Base-by-base conservation (phyloP, 352 stramenopile species). In the Globisporangium heterothallicum region DNA sequence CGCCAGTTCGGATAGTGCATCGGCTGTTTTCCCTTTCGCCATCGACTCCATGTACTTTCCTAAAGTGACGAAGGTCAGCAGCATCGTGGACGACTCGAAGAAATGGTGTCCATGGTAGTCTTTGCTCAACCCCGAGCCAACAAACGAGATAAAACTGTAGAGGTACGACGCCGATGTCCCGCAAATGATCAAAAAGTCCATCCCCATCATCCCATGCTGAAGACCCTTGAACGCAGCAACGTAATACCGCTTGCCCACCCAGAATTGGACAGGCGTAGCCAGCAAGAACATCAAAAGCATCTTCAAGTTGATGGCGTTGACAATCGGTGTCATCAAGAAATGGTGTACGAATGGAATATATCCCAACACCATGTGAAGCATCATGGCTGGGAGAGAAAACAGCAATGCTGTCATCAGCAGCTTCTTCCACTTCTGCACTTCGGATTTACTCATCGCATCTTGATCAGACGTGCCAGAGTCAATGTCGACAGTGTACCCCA, bases 21-120 rank as follows among this genome's bases (percentile, higher is more conserved):
- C 74, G 0, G 86, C 76, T 0, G 86, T 94, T 47, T 92, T 88
- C 4, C 79, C 83, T 56, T 95, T 95, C 12, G 86, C 86, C 45
- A 90, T 64, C 29, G 86, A 88, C 58, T 95, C 86, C 72, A 95
- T 84, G 68, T 91, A 93, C 64, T 94, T 94, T 44, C 86, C 86
- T 2, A 94, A 59, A 13, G 79, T 89, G 43, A 95, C 77, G 45
- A 95, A 94, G 51, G 84, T 91, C 43, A 95, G 52, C 19, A 95
- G 42, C 82, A 94, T 91, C 19, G 84, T 74, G 1, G 81, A 92
- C 10, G 82, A 92, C 56, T 94, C 80, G 40, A 95, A 95, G 54
- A 95, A 94, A 58, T 94, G 76, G 61, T 92, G 84, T 13, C 79
- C 80, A 16, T 84, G 57, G 53, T 89, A 92, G 18, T 85, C 57